A percentile compares a stretch with the other conserved stretches of the same genome.
Evolutionary conservation across 352 stramenopile species (phyloP).

Genomic region (Globisporangium emineosum): DNA sequence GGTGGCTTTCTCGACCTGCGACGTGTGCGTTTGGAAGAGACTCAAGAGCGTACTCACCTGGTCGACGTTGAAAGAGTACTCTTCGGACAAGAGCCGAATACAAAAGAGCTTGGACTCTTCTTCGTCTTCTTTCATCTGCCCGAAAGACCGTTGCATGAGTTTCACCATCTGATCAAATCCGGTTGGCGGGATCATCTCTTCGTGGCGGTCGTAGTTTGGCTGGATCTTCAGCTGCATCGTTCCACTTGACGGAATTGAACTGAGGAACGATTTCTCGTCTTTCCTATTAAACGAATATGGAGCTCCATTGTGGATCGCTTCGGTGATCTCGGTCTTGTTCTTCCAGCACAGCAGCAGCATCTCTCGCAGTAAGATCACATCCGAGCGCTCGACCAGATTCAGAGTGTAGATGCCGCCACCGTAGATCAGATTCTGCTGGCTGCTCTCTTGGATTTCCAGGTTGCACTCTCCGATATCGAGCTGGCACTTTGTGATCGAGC

Average conservation of each 20-base stretch:
- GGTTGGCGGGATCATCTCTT: conserved; percentile 39
- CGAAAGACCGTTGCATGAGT: conserved; percentile 47
- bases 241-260: conserved; percentile 34
- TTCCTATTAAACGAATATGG: conserved; percentile 51
- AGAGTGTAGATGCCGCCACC: conserved; percentile 47
- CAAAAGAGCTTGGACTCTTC: conserved; percentile 62
- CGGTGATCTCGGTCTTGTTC: conserved; percentile 57
- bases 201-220: conserved; percentile 55
- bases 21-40: conserved; percentile 62
- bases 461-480: conserved; percentile 67
- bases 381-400: conserved; percentile 45
- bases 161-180: conserved; percentile 39
- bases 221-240: conserved; percentile 57
- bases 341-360: conserved; percentile 51
- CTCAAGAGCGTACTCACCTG: conserved; percentile 53
- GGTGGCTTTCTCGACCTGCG: conserved; percentile 66
- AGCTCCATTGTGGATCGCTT: conserved; percentile 41
- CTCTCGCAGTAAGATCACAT: conserved; percentile 53
- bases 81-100: conserved; percentile 58
- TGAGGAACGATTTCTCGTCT: conserved; percentile 51
- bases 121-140: conserved; percentile 39
- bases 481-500: conserved; percentile 47
- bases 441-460: conserved; percentile 55
- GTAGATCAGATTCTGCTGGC: conserved; percentile 42
- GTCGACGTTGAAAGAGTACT: conserved; percentile 54